phyloP scores from a whole-genome alignment of 768 basidiomycete genomes.

The Boletellus ananas region DNA sequence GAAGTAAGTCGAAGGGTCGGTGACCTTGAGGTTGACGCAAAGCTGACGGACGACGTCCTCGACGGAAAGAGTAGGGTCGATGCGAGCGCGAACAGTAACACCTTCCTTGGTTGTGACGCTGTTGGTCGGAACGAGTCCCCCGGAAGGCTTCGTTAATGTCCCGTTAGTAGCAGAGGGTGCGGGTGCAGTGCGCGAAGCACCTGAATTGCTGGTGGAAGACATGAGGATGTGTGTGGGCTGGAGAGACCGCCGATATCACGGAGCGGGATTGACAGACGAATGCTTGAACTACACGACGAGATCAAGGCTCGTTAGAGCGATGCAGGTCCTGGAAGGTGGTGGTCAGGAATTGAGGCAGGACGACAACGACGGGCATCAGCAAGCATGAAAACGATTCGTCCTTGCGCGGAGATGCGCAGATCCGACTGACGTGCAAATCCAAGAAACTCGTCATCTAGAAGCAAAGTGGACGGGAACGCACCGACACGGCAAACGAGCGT shows the following conservation, averaged over 20 bases:
- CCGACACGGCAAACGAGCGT: constrained; percentile 11
- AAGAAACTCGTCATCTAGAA: constrained; percentile 40
- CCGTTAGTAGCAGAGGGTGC: constrained; percentile 32
- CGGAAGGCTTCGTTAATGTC: constrained; percentile 38
- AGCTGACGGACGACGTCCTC: constrained; percentile 83
- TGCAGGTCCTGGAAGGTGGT: constrained; percentile 2
- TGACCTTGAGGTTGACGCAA: constrained; percentile 75
- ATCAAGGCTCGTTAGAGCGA: neutral
- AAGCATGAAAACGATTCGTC: constrained; percentile 38
- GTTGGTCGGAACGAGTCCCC: constrained; percentile 72
- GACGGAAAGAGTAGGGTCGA: constrained; percentile 79
- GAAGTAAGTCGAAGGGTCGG: constrained; percentile 66
- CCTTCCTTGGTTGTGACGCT: constrained; percentile 77
- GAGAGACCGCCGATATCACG: neutral
- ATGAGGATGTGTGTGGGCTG: constrained; percentile 10
- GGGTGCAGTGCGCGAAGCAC: constrained; percentile 27
- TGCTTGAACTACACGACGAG: too few relatives aligned
- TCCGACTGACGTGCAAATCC: constrained; percentile 68
- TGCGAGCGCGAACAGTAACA: constrained; percentile 72
- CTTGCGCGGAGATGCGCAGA: constrained; percentile 24
- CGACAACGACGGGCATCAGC: constrained; percentile 33
- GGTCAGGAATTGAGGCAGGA: constrained; percentile 4
- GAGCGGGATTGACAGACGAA: neutral
- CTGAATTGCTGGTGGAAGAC: constrained; percentile 28
- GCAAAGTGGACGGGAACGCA: constrained; percentile 12